Evolutionary conservation across 352 stramenopile genomes (phyloP), one percentile per base, ranked within the genome.

Genomic region (Thraustochytrium striatum): DNA sequence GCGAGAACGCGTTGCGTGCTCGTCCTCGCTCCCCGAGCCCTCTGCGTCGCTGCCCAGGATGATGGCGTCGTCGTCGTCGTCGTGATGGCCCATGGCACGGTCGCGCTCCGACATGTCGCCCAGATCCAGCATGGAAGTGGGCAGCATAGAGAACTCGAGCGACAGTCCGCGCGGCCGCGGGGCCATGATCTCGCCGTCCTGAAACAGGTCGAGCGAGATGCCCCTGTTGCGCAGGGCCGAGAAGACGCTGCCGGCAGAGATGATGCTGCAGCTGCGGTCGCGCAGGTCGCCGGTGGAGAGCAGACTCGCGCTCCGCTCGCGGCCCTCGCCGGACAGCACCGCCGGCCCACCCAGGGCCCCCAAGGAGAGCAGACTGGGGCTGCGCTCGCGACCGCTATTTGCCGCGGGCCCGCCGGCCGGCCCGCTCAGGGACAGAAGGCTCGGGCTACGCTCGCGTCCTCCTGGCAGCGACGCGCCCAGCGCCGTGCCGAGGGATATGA

Each of bases 61-160:
- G 1, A 75, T 36, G 52, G 16, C 61, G 11, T 75, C 65, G 25
- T 75, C 44, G 9, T 75, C 65, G 30, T 75, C 65, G 11, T 62
- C n/a, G 35, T 61, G 44, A 72, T 55, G n/a, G 16, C 39, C 65
- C 44, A 30, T 43, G 25, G 43, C 65, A 25, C 61, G 41, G 19
- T 75, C 41, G 44, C 44, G 44, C 35, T 61, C 33, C 8, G 61
- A 68, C 19, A 9, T 3, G 30, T 3, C 11, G 0, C 32, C 36
- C 5, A 75, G 30, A 16, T 75, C 65, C 8, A 75, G 39, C 65
- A 75, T 68, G 41, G 65, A 75, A 7, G 65, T 75, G 0, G 65
- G 65, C 19, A 75, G 13, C 65, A 75, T 75, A 8, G 65, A 75
- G 41, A 75, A 75, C 65, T 75, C 65, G 0, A 75, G 65, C 28